phyloP scores from a whole-genome alignment of 495 filamentous ascomycete genomes.

The Penicillium samsonianum region DNA sequence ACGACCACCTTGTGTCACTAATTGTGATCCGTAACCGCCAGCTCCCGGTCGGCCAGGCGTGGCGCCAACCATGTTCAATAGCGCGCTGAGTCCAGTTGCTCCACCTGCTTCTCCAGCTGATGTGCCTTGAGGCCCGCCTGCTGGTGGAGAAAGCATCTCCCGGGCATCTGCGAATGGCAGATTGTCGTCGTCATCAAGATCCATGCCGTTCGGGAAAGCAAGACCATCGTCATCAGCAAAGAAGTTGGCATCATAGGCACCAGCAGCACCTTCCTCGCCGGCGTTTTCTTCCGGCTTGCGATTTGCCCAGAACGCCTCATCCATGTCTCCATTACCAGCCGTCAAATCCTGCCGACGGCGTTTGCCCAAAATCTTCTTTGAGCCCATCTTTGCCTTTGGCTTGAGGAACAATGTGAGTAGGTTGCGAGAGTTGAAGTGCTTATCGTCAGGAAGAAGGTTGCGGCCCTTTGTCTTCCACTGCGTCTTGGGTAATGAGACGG shows the following conservation, averaged over 20 bases:
- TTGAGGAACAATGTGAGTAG: conserved; percentile 91
- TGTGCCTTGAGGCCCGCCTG: conserved; percentile 41
- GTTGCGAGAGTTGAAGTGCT: conserved; percentile 94
- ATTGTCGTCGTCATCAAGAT: conserved; percentile 72
- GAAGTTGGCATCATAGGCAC: conserved; percentile 94
- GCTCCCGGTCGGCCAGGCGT: conserved; percentile 41
- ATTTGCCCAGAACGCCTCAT: conserved; percentile 94
- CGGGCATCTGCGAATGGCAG: conserved; percentile 87
- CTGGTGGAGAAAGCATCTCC: conserved; percentile 82
- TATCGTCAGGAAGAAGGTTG: conserved; percentile 95
- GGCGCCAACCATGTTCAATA: conserved; percentile 48
- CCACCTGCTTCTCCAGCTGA: conserved; percentile 40
- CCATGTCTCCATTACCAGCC: conserved; percentile 67
- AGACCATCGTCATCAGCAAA: conserved; percentile 96
- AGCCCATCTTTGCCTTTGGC: conserved; percentile 76
- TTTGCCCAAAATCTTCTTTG: conserved; percentile 48
- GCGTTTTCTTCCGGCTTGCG: conserved; percentile 59
- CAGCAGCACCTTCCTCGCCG: conserved; percentile 56
- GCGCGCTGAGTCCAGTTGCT: conserved; percentile 41
- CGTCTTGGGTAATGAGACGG: conserved; percentile 82
- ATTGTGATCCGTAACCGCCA: conserved; percentile 81
- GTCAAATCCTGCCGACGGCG: conserved; percentile 51
- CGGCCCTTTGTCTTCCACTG: conserved; percentile 93
- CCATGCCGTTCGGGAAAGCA: conserved; percentile 66
- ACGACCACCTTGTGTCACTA: conserved; percentile 82